Base-by-base conservation (phyloP, 1,284 basidiomycete genomes). In the Cryptococcus sp. region DNA sequence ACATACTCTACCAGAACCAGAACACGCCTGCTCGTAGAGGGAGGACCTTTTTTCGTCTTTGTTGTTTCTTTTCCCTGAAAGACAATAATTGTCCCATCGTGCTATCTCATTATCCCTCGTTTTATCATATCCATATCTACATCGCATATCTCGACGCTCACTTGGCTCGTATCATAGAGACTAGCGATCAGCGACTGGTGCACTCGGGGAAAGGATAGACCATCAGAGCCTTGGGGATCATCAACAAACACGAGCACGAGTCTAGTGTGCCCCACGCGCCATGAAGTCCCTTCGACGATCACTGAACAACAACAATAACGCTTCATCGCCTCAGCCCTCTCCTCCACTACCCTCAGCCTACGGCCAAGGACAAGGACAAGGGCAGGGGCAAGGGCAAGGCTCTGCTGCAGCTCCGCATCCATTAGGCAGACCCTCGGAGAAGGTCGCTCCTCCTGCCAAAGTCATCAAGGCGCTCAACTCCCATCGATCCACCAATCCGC, bases 251-350 rank as follows among this genome's bases (percentile, higher is more conserved):
- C 47, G n/a, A 17, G 16, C 39, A 30, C n/a, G 16, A 27, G 25
- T 23, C 30, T 23, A 51, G 23, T 13, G 4, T 48, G 19, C 15
- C 35, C 41, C 39, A 10, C 13, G 16, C 52, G 66, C 43, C 53
- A 93, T 94, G 90, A 93, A 91, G 82, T 85, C 87, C 52, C 84
- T 94, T 45, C 85, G 91, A 66, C 90, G 93, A 76, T 91, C 90
- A 48, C 84, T 93, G 75, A 88, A 75, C 61, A 70, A 87, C 75
- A 71, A 82, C 80, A 79, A 86, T 83, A 55, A 62, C 52, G 57
- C 64, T 6, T 52, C 61, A 13, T 60, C 65, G 8, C 64, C 69
- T 42, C 57, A 62, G 22, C 60, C 65, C 15, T 68, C 64, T 15
- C 65, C 70, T 13, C 62, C 59, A 25, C 51, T 59, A 19, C 62